A percentile compares a stretch with the other conserved stretches of the same genome.
These are phyloP conservation scores for Jaminaea rosea DNA, from an alignment of 1,284 basidiomycete genomes.

Conservation along the genomic window DNA sequence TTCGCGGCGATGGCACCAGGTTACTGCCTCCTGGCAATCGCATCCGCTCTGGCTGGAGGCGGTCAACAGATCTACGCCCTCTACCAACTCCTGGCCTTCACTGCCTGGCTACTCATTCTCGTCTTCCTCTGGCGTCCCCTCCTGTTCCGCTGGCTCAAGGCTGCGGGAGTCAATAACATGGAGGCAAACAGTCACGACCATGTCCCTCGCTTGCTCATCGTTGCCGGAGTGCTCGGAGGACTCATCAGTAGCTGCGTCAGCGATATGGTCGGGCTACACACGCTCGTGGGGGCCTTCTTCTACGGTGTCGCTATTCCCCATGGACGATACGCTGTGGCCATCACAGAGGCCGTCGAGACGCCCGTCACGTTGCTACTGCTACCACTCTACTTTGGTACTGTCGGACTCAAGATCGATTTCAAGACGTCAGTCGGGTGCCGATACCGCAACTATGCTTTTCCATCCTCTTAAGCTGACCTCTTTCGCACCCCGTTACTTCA, in stretches of 20 bases:
- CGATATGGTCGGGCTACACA: conserved; percentile 23
- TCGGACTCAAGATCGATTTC: conserved; percentile 23
- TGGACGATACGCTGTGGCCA: conserved; percentile 21
- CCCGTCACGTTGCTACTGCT: conserved; percentile 20
- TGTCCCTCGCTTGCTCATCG: conserved; percentile 19
- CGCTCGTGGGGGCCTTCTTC: conserved; percentile 25
- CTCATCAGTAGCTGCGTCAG: conserved; percentile 24
- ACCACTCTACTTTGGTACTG: conserved; percentile 27
- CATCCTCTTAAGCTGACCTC: too few species aligned
- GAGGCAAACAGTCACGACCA: conserved; percentile 12
- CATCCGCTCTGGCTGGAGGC: conserved; percentile 16
- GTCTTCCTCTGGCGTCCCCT: conserved; percentile 22
- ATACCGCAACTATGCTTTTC: too few species aligned
- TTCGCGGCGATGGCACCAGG: too few species aligned
- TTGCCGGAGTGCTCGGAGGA: conserved; percentile 18
- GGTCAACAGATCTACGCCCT: conserved; percentile 24
- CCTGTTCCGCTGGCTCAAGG: conserved; percentile 16
- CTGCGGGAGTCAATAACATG: conserved; percentile 21
- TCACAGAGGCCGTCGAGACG: conserved; percentile 27
- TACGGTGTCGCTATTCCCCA: conserved; percentile 27
- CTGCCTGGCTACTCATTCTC: conserved; percentile 17
- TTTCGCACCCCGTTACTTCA: too few species aligned
- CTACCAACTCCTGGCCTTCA: conserved; percentile 23
- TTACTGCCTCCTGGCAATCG: conserved; percentile 26
- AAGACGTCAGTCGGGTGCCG: too few species aligned